Percentiles rank a stretch among this genome's conserved stretches.
phyloP scores from a whole-genome alignment of 2,329 filamentous ascomycete species.

The Tolypocladium guangdongense region DNA sequence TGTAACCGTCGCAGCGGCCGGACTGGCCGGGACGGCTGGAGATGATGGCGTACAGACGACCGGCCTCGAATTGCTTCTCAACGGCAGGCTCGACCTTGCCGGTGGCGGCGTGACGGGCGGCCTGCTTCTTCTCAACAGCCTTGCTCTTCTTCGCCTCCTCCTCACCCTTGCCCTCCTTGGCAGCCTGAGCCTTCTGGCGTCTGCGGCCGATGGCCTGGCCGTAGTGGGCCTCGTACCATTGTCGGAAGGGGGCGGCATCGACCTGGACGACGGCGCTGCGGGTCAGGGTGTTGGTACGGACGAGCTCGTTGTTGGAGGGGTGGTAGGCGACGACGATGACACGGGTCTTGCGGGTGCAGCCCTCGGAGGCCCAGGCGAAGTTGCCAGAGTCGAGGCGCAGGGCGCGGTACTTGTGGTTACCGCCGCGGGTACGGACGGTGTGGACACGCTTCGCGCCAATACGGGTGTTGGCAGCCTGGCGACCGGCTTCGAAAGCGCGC shows the following conservation, averaged over 20 bases:
- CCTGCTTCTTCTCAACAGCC: constrained; percentile 93
- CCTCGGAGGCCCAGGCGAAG: constrained; percentile 99
- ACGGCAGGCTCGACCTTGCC: constrained; percentile 91
- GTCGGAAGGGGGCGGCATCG: constrained; percentile 96
- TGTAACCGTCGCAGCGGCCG: constrained; percentile 92
- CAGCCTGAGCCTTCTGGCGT: constrained; percentile 69
- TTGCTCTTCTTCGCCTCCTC: constrained; percentile 88
- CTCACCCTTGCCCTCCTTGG: constrained; percentile 48
- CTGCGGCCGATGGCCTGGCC: constrained; percentile 79
- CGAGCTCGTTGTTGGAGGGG: constrained; percentile 99
- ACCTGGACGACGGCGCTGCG: constrained; percentile 97
- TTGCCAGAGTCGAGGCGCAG: constrained; percentile 98
- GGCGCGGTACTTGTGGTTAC: constrained; percentile 99
- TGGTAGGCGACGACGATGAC: constrained; percentile 98
- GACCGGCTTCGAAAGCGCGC: constrained; percentile 98
- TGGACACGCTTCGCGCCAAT: constrained; percentile 96
- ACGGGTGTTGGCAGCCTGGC: constrained; percentile 98
- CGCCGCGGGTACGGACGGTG: constrained; percentile 92
- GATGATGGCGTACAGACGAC: constrained; percentile 90
- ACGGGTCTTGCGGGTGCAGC: constrained; percentile 96
- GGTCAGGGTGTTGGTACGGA: constrained; percentile 99
- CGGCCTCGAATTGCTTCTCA: constrained; percentile 99
- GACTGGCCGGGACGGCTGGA: constrained; percentile 92
- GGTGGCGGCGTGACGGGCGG: constrained; percentile 63
- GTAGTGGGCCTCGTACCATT: constrained; percentile 99